phyloP scores from a whole-genome alignment of 1,284 basidiomycete species.

The Cryptococcus sp. region DNA sequence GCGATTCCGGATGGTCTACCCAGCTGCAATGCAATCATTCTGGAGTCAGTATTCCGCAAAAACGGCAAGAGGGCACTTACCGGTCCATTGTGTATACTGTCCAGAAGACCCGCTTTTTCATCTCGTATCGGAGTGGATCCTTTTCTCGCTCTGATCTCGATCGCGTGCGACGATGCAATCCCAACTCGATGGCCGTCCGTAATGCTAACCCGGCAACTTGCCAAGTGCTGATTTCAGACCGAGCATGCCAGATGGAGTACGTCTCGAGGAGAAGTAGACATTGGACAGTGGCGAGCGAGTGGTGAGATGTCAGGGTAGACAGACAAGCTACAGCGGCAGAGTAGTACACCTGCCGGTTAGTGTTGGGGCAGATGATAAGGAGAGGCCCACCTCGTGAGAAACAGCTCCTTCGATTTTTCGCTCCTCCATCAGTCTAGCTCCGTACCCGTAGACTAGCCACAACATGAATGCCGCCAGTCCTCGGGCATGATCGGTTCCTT shows the following conservation, averaged over 20 bases:
- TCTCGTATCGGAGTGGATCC: constrained; percentile 25
- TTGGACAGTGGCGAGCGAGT: constrained; percentile 28
- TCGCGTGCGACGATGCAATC: constrained; percentile 22
- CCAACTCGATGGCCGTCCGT: constrained; percentile 28
- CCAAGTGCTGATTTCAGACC: constrained; percentile 29
- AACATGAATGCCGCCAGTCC: constrained; percentile 25
- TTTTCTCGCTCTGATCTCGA: constrained; percentile 19
- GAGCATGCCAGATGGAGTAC: constrained; percentile 27
- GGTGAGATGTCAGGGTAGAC: constrained; percentile 25
- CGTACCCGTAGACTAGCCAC: constrained; percentile 31
- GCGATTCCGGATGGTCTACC: constrained; percentile 29
- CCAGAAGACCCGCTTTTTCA: constrained; percentile 33
- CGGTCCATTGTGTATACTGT: constrained; percentile 27
- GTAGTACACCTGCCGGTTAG: constrained; percentile 20
- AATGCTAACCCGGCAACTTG: constrained; percentile 27
- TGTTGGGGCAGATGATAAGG: neutral
- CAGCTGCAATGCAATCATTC: constrained; percentile 29
- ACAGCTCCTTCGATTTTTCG: constrained; percentile 24
- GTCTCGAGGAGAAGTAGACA: constrained; percentile 22
- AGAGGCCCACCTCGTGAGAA: constrained; percentile 22
- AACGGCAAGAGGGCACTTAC: constrained; percentile 9
- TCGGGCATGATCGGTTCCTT: constrained; percentile 20
- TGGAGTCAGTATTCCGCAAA: constrained; percentile 1
- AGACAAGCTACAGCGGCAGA: constrained; percentile 28
- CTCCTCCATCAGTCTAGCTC: constrained; percentile 24